Conservation (phyloP, 2,329 filamentous ascomycete genomes). For the Stemphylium beticola region DNA sequence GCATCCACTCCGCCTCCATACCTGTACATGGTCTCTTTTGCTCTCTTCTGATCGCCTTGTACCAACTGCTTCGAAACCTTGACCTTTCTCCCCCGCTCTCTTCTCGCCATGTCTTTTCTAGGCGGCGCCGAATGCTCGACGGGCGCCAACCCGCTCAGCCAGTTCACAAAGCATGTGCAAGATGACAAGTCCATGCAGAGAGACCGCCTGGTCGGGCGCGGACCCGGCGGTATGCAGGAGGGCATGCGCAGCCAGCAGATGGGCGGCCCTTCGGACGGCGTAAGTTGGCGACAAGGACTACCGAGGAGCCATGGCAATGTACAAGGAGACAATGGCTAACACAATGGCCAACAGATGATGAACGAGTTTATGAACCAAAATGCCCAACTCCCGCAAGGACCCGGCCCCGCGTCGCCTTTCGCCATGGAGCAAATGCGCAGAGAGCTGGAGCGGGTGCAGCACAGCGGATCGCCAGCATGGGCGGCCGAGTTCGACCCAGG, state of each 20-base stretch:
- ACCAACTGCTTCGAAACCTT: not conserved
- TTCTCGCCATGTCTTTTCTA: slow-evolving; percentile 82
- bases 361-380: slow-evolving; percentile 88
- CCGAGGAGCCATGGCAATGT: not conserved
- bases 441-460: slow-evolving; percentile 63
- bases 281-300: slow-evolving; percentile 26
- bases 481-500: slow-evolving; percentile 68
- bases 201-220: slow-evolving; percentile 81
- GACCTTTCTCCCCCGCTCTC: not conserved
- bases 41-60: slow-evolving; percentile 7
- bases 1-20: not conserved
- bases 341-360: slow-evolving; percentile 71
- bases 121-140: slow-evolving; percentile 97
- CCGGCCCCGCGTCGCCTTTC: slow-evolving; percentile 62
- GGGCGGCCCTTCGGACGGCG: slow-evolving; percentile 70
- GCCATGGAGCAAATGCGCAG: slow-evolving; percentile 71
- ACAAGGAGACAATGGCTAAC: slow-evolving; percentile 30
- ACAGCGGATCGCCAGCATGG: slow-evolving; percentile 65
- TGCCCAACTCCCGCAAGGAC: slow-evolving; percentile 63
- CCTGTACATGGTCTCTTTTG: slow-evolving; percentile 9
- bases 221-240: slow-evolving; percentile 72
- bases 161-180: slow-evolving; percentile 96
- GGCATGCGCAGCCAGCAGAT: slow-evolving; percentile 77
- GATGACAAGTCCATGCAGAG: slow-evolving; percentile 95
- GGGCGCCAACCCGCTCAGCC: slow-evolving; percentile 91